These are phyloP conservation scores for Penicillium maclennaniae DNA, from an alignment of 495 filamentous ascomycete species.

Conservation along the genomic window DNA sequence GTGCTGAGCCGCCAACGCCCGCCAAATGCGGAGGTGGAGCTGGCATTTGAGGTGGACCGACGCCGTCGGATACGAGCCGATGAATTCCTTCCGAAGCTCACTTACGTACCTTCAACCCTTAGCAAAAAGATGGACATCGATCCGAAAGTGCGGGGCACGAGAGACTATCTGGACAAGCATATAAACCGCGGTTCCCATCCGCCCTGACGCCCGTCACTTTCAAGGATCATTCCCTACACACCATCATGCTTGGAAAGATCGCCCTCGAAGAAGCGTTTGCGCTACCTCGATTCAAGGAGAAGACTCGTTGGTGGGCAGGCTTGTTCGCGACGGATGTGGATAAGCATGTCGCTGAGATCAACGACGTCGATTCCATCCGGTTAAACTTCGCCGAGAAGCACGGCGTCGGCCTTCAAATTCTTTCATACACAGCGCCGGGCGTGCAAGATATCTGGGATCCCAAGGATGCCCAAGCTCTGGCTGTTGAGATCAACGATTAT, in stretches of 20 bases:
- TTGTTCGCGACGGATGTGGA: slow-evolving; percentile 43
- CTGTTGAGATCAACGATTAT: slow-evolving; percentile 55
- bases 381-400: slow-evolving; percentile 52
- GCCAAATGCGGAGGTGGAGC: slow-evolving; percentile 4
- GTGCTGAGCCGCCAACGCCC: slow-evolving; percentile 8
- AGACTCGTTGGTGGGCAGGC: slow-evolving; percentile 45
- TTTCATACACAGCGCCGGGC: slow-evolving; percentile 54
- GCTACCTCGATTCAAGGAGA: slow-evolving; percentile 45
- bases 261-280: slow-evolving; percentile 51
- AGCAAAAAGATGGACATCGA: neutral
- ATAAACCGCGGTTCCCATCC: neutral
- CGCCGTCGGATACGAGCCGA: neutral
- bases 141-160: slow-evolving; percentile 3
- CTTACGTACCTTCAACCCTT: neutral
- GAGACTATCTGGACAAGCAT: neutral
- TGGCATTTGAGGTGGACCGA: neutral
- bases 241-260: slow-evolving; percentile 46
- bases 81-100: neutral
- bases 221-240: neutral
- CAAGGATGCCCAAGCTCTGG: slow-evolving; percentile 41
- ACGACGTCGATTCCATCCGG: slow-evolving; percentile 48
- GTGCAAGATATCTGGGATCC: slow-evolving; percentile 54
- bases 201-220: neutral
- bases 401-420: slow-evolving; percentile 58
- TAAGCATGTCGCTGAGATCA: slow-evolving; percentile 41